These are phyloP conservation scores for Alternaria hordeiaustralica DNA, from an alignment of 2,329 filamentous ascomycete species.

Conservation along the genomic window DNA sequence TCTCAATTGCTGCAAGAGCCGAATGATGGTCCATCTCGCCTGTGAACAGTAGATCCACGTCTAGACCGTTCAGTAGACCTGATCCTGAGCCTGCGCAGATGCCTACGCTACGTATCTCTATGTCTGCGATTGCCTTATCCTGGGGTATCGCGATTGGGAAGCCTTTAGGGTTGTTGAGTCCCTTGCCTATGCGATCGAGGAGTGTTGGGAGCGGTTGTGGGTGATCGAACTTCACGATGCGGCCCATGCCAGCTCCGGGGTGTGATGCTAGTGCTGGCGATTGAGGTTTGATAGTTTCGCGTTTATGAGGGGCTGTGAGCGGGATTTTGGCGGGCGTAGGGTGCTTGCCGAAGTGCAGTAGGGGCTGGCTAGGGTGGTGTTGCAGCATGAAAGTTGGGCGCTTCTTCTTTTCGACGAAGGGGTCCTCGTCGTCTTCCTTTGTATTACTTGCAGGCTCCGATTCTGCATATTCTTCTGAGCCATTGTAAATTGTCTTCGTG, in stretches of 20 bases:
- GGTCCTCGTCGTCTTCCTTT: constrained; percentile 39
- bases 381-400: constrained; percentile 54
- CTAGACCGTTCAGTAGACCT: constrained; percentile 71
- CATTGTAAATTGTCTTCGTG: constrained; percentile 41
- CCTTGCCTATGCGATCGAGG: constrained; percentile 66
- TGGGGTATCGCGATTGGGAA: constrained; percentile 71
- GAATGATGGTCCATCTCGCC: constrained; percentile 95
- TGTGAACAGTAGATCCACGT: constrained; percentile 83
- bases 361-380: constrained; percentile 57
- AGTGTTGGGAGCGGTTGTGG: constrained; percentile 63
- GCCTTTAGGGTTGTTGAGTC: constrained; percentile 71
- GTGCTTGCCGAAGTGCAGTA: constrained; percentile 42
- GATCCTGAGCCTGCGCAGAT: constrained; percentile 91
- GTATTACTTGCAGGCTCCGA: constrained; percentile 11
- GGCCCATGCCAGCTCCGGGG: constrained; percentile 65
- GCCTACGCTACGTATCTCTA: constrained; percentile 72
- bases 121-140: constrained; percentile 58
- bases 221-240: constrained; percentile 62
- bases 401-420: constrained; percentile 45
- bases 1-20: constrained; percentile 83
- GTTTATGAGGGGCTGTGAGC: constrained; percentile 52
- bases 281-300: constrained; percentile 61
- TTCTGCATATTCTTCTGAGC: constrained; percentile 7
- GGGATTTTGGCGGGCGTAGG: constrained; percentile 15
- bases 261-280: constrained; percentile 46